phyloP scores from a whole-genome alignment of 2,329 filamentous ascomycete genomes.

The Arthroderma sp. region DNA sequence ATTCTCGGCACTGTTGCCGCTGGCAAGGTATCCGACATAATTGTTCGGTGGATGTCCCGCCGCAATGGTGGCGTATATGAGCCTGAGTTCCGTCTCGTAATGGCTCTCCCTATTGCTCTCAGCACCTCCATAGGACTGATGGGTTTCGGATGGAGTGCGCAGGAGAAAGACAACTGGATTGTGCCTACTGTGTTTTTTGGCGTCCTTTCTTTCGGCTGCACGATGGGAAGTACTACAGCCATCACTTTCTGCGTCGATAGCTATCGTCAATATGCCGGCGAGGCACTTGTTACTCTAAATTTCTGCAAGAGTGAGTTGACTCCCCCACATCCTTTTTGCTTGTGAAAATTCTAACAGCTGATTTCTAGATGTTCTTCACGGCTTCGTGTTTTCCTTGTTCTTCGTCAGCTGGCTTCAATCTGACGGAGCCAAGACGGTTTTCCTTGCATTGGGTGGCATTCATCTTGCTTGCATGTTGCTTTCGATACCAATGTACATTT shows the following conservation, averaged over 20 bases:
- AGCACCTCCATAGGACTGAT: slow-evolving; percentile 76
- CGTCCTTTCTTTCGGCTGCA: slow-evolving; percentile 81
- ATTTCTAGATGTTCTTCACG: slow-evolving; percentile 62
- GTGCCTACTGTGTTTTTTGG: slow-evolving; percentile 91
- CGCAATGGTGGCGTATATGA: slow-evolving; percentile 91
- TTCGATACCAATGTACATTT: slow-evolving; percentile 88
- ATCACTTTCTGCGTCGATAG: slow-evolving; percentile 93
- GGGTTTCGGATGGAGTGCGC: slow-evolving; percentile 88
- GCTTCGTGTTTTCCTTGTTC: slow-evolving; percentile 77
- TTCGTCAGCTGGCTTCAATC: slow-evolving; percentile 68
- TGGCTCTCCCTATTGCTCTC: slow-evolving; percentile 68
- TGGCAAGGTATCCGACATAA: slow-evolving; percentile 71
- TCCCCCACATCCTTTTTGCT: not conserved
- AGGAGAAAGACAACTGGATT: slow-evolving; percentile 66
- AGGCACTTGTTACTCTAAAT: slow-evolving; percentile 87
- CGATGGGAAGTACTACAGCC: slow-evolving; percentile 73
- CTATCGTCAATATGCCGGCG: slow-evolving; percentile 84
- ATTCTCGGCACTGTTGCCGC: slow-evolving; percentile 85
- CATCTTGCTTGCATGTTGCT: slow-evolving; percentile 62
- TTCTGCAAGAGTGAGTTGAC: slow-evolving; percentile 62
- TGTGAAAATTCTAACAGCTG: slow-evolving; percentile 2
- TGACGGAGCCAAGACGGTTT: slow-evolving; percentile 66
- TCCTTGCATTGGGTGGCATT: slow-evolving; percentile 70
- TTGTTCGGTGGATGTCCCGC: slow-evolving; percentile 68
- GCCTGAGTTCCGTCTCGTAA: slow-evolving; percentile 80